Evolutionary conservation across 306 rosid species (phyloP), one percentile per base, ranked within the genome.

Genomic region (Lupinus albus): DNA sequence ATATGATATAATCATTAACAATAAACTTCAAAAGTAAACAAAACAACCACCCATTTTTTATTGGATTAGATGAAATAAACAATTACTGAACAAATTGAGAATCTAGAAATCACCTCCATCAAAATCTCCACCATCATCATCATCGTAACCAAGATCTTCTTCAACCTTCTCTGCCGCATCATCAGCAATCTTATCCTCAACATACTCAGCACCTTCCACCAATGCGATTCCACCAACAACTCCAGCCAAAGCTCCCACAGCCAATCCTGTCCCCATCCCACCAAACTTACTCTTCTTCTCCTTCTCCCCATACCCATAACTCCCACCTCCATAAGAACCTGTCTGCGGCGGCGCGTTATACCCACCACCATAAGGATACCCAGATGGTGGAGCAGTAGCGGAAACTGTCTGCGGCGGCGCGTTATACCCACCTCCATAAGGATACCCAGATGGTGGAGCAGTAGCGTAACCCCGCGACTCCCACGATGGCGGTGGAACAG

Each of bases 251-350:
- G 98, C 96, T 0, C 98, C 98, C 76, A 92, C 87, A 45, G 98
- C 98, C 84, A 92, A 61, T 74, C 98, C 95, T 2, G 96, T 82
- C 51, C 98, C 98, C 96, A 92, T 87, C 3, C 96, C 91, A 0
- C 89, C 97, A 61, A 77, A 92, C 79, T 89, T 85, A 17, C 91
- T 85, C 76, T 84, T 87, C 84, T 89, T 85, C 84, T 89, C 84
- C 65, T 86, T 79, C 81, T 85, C 84, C 68, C 58, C 68, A 5
- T 62, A 59, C 7, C 82, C 87, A 16, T 82, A 86, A 6, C 77
- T 54, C 17, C 67, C 52, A 11, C 66, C 75, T 5, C 79, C 83
- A 75, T 81, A 84, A 62, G 81, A 53, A 61, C 76, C 16, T 62
- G 83, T 7, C 42, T 59, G 70, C 0, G 67, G 32, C 0, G 79